Conservation (phyloP, 2,329 filamentous ascomycete genomes). For the Epichloe uncinata region DNA sequence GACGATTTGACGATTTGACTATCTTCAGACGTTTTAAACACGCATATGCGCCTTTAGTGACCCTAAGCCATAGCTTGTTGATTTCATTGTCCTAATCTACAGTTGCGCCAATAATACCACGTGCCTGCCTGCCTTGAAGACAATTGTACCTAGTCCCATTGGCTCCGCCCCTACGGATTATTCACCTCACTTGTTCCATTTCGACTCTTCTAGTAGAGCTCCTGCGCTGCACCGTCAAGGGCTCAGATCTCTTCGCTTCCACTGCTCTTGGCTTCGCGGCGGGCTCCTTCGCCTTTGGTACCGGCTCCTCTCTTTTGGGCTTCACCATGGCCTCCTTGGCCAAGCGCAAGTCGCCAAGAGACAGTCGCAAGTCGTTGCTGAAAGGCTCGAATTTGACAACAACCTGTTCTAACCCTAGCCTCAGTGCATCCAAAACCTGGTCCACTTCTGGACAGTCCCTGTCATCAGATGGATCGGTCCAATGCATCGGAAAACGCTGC, state of each 20-base stretch:
- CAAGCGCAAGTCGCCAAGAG: slow-evolving; percentile 54
- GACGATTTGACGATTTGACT: too few species aligned
- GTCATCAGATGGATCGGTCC: slow-evolving; percentile 58
- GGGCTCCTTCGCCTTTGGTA: slow-evolving; percentile 14
- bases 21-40: too few species aligned
- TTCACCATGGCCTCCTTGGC: slow-evolving; percentile 51
- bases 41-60: too few species aligned
- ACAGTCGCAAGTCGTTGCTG: slow-evolving; percentile 55
- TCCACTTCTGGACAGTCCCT: slow-evolving; percentile 55
- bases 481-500: slow-evolving; percentile 47
- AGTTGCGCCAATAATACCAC: neutral
- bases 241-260: slow-evolving; percentile 12
- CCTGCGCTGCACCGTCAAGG: slow-evolving; percentile 10
- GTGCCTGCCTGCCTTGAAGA: neutral
- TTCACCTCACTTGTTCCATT: slow-evolving; percentile 18
- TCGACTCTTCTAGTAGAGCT: slow-evolving; percentile 10
- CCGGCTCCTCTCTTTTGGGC: slow-evolving; percentile 5
- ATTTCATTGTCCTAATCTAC: too few species aligned
- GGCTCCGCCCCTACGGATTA: neutral
- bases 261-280: slow-evolving; percentile 15
- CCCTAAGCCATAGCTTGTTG: too few species aligned
- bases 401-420: slow-evolving; percentile 50
- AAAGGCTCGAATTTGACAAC: slow-evolving; percentile 64
- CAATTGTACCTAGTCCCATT: too few species aligned
- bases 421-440: slow-evolving; percentile 50